Conservation (phyloP, 1,139 yeast species). For the Suhomyces panamericanus region DNA sequence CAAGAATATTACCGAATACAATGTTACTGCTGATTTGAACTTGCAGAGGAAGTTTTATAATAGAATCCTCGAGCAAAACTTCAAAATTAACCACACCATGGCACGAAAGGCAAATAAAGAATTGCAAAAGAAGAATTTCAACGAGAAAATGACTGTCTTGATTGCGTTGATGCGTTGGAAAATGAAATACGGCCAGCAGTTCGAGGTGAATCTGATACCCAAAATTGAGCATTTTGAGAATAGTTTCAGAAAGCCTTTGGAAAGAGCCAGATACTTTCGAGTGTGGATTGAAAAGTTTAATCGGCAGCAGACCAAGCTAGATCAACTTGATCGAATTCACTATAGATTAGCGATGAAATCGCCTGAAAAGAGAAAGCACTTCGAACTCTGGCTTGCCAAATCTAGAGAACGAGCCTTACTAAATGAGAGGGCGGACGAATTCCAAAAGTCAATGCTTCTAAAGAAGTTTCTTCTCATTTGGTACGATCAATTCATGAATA, state of each 20-base stretch:
- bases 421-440: constrained; percentile 18
- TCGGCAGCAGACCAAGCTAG: constrained; percentile 11
- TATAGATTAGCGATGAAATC: constrained; percentile 16
- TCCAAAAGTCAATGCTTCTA: constrained; percentile 25
- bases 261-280: constrained; percentile 15
- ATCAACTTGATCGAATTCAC: constrained; percentile 17
- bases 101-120: constrained; percentile 6
- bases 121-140: constrained; percentile 2
- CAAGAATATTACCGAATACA: constrained; percentile 2
- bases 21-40: constrained; percentile 21
- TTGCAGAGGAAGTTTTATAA: constrained; percentile 23
- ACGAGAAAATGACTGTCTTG: constrained; percentile 7
- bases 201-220: constrained; percentile 17
- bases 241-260: constrained; percentile 14
- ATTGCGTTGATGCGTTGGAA: constrained; percentile 23
- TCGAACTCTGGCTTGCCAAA: constrained; percentile 21
- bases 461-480: constrained; percentile 36
- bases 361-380: constrained; percentile 9
- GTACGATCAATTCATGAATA: constrained; percentile 34
- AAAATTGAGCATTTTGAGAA: constrained; percentile 20
- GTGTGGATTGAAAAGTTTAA: constrained; percentile 28
- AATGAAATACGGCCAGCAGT: constrained; percentile 15
- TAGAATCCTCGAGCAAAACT: constrained; percentile 6
- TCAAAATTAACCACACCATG: neutral
- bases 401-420: constrained; percentile 10